A percentile compares a stretch with the other conserved stretches of the same genome.
Conservation (phyloP, 73 alveolate species). For the Stentor roeselii region DNA sequence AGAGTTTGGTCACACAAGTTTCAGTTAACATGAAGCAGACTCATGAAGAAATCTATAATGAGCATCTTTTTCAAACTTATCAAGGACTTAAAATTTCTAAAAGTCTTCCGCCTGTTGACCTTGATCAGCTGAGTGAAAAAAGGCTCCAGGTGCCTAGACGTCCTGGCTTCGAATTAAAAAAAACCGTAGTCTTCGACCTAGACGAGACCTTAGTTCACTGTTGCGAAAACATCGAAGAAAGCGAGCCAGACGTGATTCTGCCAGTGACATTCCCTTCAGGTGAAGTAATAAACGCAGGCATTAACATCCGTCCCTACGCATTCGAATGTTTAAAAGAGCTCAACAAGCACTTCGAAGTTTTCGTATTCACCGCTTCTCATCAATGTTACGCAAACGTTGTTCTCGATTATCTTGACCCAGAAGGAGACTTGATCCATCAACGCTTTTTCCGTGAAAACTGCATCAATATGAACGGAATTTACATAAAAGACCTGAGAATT, state of each 20-base stretch:
- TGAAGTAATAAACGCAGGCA: constrained; percentile 38
- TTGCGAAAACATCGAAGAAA: constrained; percentile 52
- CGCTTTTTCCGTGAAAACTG: constrained; percentile 77
- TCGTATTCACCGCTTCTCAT: constrained; percentile 37
- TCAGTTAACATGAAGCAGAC: background rate
- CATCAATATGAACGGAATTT: constrained; percentile 57
- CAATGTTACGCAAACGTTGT: constrained; percentile 46
- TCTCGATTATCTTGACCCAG: constrained; percentile 75
- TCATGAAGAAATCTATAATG: constrained; percentile 34
- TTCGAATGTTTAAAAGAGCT: constrained; percentile 27
- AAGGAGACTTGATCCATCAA: constrained; percentile 53
- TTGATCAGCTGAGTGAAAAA: constrained; percentile 27
- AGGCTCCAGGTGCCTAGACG: constrained; percentile 36
- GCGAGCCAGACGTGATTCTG: constrained; percentile 40
- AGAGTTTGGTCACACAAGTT: background rate
- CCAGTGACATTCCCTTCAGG: constrained; percentile 48
- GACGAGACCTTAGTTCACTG: constrained; percentile 87
- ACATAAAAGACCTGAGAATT: constrained; percentile 55
- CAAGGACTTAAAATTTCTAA: constrained; percentile 41
- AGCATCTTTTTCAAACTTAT: constrained; percentile 43
- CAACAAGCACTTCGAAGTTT: constrained; percentile 33
- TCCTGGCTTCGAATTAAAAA: constrained; percentile 38
- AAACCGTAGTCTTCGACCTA: constrained; percentile 66
- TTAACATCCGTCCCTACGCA: constrained; percentile 38
- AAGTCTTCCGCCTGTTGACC: constrained; percentile 26